Conservation (phyloP, 495 filamentous ascomycete species). For the Penicillium silybi region DNA sequence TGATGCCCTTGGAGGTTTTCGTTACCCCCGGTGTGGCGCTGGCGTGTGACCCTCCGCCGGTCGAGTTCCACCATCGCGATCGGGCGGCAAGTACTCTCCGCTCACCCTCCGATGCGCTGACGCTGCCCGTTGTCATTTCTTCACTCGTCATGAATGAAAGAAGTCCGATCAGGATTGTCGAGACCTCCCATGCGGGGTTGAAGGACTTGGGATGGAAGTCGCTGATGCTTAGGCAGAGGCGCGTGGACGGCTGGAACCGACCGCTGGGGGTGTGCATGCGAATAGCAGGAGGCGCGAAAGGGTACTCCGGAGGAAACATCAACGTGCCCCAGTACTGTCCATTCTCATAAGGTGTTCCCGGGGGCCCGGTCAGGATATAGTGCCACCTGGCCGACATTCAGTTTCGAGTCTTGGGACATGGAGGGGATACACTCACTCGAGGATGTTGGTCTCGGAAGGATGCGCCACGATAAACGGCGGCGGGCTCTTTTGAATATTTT, state of each 20-base stretch:
- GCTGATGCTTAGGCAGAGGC: slow-evolving; percentile 89
- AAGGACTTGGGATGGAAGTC: slow-evolving; percentile 98
- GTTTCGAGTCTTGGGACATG: not conserved
- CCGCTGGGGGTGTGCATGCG: slow-evolving; percentile 98
- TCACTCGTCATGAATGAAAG: slow-evolving; percentile 97
- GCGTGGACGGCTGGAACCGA: slow-evolving; percentile 86
- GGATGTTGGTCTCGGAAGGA: slow-evolving; percentile 90
- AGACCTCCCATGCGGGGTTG: slow-evolving; percentile 98
- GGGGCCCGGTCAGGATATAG: slow-evolving; percentile 96
- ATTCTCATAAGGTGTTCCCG: slow-evolving; percentile 86
- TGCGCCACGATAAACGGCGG: slow-evolving; percentile 92
- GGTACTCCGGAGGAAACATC: slow-evolving; percentile 92
- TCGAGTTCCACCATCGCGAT: slow-evolving; percentile 94
- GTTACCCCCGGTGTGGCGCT: slow-evolving; percentile 44
- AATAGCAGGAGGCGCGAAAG: slow-evolving; percentile 94
- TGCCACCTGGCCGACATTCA: slow-evolving; percentile 69
- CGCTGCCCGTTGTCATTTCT: slow-evolving; percentile 95
- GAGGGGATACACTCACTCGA: slow-evolving; percentile 60
- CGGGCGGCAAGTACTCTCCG: slow-evolving; percentile 72
- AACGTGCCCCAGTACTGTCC: slow-evolving; percentile 99
- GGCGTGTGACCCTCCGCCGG: slow-evolving; percentile 79
- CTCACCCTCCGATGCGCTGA: slow-evolving; percentile 75
- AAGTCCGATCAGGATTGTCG: slow-evolving; percentile 90
- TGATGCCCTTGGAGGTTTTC: slow-evolving; percentile 51
- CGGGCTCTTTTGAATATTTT: slow-evolving; percentile 84